Evolutionary conservation across 257 asterid species (phyloP).

Genomic region (Petunia axillaris): DNA sequence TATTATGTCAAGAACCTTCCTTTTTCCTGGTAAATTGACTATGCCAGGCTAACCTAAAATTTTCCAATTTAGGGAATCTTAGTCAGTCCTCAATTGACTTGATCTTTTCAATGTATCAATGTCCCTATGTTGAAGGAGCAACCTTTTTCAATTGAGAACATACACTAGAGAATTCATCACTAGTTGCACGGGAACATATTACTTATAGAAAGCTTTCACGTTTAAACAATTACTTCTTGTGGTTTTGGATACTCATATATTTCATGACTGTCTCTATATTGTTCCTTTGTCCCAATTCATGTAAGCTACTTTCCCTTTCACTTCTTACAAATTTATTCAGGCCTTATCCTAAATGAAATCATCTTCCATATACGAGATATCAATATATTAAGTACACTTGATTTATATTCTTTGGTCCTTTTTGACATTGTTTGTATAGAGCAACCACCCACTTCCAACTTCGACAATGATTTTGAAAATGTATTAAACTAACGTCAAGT

Average conservation of each 20-base stretch:
- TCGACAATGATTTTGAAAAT: not conserved
- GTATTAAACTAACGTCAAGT: not conserved
- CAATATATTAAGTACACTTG: not conserved
- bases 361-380: not conserved
- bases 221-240: not conserved
- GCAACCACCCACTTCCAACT: conserved; percentile 9
- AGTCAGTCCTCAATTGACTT: not conserved
- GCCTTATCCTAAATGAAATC: not conserved
- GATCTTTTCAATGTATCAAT: not conserved
- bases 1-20: not conserved
- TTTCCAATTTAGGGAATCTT: not conserved
- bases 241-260: not conserved
- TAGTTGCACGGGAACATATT: not conserved
- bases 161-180: not conserved
- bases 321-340: not conserved
- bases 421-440: not conserved
- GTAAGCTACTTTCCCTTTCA: not conserved
- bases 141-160: not conserved
- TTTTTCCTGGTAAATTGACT: conserved; percentile 18
- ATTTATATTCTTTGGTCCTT: not conserved
- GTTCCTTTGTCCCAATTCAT: not conserved
- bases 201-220: not conserved
- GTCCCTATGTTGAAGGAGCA: not conserved
- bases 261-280: not conserved
- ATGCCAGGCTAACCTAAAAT: not conserved